phyloP scores from a whole-genome alignment of 257 asterid species.

The Leonotis leonurus region DNA sequence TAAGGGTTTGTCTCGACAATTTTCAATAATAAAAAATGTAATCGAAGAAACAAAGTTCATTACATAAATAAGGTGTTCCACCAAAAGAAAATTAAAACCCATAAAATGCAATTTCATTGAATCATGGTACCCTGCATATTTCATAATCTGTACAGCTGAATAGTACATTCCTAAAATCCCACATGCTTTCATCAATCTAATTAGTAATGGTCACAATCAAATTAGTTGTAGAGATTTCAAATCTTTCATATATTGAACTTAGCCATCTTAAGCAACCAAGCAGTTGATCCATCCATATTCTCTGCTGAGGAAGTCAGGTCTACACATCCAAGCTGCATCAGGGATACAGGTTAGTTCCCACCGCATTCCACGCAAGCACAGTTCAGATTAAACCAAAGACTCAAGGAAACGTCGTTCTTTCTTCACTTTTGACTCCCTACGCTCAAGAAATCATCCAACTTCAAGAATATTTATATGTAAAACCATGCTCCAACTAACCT shows the following conservation, averaged over 20 bases:
- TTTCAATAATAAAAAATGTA: background rate
- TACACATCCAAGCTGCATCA: conserved; percentile 18
- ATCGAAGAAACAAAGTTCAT: background rate
- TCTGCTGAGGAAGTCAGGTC: conserved; percentile 16
- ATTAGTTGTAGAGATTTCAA: conserved; percentile 18
- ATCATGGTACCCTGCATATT: conserved; percentile 24
- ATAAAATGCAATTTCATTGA: conserved; percentile 24
- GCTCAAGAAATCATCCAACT: conserved; percentile 18
- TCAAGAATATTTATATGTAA: conserved; percentile 7
- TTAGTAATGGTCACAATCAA: conserved; percentile 23
- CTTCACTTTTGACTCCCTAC: conserved; percentile 11
- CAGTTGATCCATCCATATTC: conserved; percentile 12
- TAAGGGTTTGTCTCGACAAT: background rate
- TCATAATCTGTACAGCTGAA: conserved; percentile 35
- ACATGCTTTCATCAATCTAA: conserved; percentile 11
- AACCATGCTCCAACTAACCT: conserved; percentile 36
- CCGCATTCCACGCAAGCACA: conserved; percentile 7
- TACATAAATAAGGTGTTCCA: background rate
- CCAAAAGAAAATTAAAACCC: background rate
- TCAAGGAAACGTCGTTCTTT: conserved; percentile 8
- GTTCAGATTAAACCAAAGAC: conserved; percentile 10
- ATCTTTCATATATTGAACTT: background rate
- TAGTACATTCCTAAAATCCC: conserved; percentile 26
- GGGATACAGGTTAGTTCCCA: background rate
- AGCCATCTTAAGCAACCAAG: background rate